Evolutionary conservation across 2,329 filamentous ascomycete genomes (phyloP), one percentile per base, ranked within the genome.

Genomic region (Epichloe brachyelytri): DNA sequence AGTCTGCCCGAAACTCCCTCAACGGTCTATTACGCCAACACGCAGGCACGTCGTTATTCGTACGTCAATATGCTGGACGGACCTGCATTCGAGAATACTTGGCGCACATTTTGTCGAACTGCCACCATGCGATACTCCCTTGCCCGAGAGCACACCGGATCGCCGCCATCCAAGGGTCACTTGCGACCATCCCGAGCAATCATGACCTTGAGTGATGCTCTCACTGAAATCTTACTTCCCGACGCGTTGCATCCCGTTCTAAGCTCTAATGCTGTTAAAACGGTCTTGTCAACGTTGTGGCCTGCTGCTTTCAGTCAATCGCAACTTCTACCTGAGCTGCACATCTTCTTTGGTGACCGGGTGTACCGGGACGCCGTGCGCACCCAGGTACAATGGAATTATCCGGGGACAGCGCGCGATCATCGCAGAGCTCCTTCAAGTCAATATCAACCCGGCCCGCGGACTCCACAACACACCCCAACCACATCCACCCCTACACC

Each of bases 31-130:
- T 81, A 53, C 71, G 73, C 53, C 65, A 74, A 20, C 59, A 80
- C 57, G 61, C 69, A 36, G 71, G 74, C 43, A 62, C 60, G 0
- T 68, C 71, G 0, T 72, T 81, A 19, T 79, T 73, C 53, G 63
- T 76, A 46, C 68, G 71, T 26, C 78, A 2, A 72, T 79, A 44
- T 72, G 69, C 58, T 81, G 78, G 78, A 79, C 73, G 15, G 76
- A 79, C 50, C 51, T 67, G 1, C 78, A 81, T 53, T 58, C 68
- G 10, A 60, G 65, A 43, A 62, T 79, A 2, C 72, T 80, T 5
- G 70, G 69, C 22, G 72, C 68, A 15, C 62, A 62, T 43, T 80
- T 78, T 62, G 53, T 63, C 26, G 64, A 72, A 56, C 64, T 68
- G 14, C 67, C 71, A 15, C 59, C 68, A 5, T 69, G 71, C 58